phyloP scores from a whole-genome alignment of 2,329 filamentous ascomycete genomes.

The Trichoderma sp. region DNA sequence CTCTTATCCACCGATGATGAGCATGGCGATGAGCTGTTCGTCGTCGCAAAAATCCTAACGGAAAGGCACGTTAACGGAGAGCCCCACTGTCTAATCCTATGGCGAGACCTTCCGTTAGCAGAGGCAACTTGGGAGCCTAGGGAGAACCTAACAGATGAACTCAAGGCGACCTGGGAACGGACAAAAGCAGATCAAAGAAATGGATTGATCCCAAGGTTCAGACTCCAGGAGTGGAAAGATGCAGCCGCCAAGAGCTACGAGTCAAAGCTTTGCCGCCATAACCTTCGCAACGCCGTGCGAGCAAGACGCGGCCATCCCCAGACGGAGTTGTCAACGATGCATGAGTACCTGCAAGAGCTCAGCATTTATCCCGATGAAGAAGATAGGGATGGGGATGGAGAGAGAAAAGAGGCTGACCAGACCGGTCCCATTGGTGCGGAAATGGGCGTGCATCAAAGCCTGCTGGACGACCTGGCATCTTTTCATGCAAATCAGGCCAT shows the following conservation, averaged over 20 bases:
- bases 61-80: constrained; percentile 35
- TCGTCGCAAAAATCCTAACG: constrained; percentile 52
- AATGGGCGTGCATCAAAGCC: not conserved
- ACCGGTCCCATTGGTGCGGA: not conserved
- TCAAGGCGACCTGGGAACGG: constrained; percentile 44
- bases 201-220: constrained; percentile 35
- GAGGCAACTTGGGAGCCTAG: constrained; percentile 51
- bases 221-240: constrained; percentile 37
- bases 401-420: not conserved
- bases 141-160: constrained; percentile 38
- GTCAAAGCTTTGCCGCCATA: constrained; percentile 37
- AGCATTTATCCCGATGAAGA: not conserved
- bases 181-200: constrained; percentile 35
- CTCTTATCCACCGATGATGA: constrained; percentile 35
- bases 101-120: constrained; percentile 35
- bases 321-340: constrained; percentile 22
- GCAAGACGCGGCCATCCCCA: constrained; percentile 34
- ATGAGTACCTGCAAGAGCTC: not conserved
- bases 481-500: not conserved
- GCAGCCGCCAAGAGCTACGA: constrained; percentile 30
- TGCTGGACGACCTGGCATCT: not conserved
- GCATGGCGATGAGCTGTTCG: constrained; percentile 42
- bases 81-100: constrained; percentile 36
- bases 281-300: constrained; percentile 45
- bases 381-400: not conserved